These are phyloP conservation scores for Acanthamoeba royreba DNA, from an alignment of 208 protist species.

Conservation along the genomic window DNA sequence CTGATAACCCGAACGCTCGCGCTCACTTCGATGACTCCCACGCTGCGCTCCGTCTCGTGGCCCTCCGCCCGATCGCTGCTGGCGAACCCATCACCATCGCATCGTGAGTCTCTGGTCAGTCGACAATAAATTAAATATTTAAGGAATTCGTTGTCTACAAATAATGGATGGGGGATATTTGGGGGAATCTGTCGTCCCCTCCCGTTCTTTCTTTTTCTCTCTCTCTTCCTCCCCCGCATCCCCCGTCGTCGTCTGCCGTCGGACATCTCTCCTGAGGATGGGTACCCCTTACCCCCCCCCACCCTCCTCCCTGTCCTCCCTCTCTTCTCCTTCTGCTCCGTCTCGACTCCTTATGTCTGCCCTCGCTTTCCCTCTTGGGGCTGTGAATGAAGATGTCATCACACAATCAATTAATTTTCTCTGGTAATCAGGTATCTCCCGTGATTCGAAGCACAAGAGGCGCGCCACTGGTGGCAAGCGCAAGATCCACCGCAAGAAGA, in stretches of 20 bases:
- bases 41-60: neutral
- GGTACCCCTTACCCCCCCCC: too few relatives aligned
- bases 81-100: neutral
- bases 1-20: neutral
- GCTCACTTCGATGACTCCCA: neutral
- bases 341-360: neutral
- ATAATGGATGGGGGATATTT: neutral
- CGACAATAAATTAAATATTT: neutral
- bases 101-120: neutral
- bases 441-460: slow-evolving; percentile 97
- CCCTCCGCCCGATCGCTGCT: neutral
- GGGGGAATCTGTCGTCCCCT: neutral
- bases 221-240: neutral
- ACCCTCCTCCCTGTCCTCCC: neutral
- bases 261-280: neutral
- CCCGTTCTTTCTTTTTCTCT: neutral
- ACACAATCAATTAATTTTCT: neutral
- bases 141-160: neutral
- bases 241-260: neutral
- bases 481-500: slow-evolving; percentile 89
- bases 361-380: neutral
- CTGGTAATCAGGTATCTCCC: slow-evolving; percentile 97
- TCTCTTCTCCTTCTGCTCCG: neutral
- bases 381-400: neutral
- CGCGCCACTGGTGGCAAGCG: slow-evolving; percentile 95